phyloP scores from a whole-genome alignment of 768 basidiomycete species.

The Tephrocybe sp. region DNA sequence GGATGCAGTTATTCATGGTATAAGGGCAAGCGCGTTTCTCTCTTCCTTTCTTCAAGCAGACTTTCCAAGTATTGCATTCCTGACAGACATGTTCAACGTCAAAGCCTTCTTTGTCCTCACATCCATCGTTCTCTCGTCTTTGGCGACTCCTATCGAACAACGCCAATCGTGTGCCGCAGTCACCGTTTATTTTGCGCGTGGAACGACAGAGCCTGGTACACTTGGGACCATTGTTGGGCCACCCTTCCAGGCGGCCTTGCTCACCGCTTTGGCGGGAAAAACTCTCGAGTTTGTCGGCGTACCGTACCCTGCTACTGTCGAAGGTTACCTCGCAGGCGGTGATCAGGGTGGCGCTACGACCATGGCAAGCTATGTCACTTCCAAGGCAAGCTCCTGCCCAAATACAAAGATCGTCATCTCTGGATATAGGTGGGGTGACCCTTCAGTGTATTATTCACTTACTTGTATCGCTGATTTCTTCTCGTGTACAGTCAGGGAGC shows the following conservation, averaged over 20 bases:
- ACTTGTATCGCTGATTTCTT: too few species aligned
- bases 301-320: conserved; percentile 32
- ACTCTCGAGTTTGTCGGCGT: conserved; percentile 36
- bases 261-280: conserved; percentile 24
- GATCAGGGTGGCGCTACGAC: conserved; percentile 30
- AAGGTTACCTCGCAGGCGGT: conserved; percentile 37
- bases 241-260: conserved; percentile 30
- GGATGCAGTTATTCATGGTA: too few species aligned
- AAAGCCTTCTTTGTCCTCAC: conserved; percentile 8
- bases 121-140: conserved; percentile 17
- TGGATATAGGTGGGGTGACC: too few species aligned
- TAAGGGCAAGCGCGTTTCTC: too few species aligned
- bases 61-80: too few species aligned
- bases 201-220: conserved; percentile 30
- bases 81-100: conserved; percentile 18
- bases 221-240: conserved; percentile 37
- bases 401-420: too few species aligned
- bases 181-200: conserved; percentile 36
- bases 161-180: conserved; percentile 30
- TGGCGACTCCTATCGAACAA: conserved; percentile 17
- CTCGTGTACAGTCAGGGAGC: conserved; percentile 24
- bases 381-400: too few species aligned
- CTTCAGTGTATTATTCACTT: too few species aligned
- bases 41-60: too few species aligned
- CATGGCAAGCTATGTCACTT: conserved; percentile 13